A percentile compares a stretch with the other conserved stretches of the same genome.
These are phyloP conservation scores for Rhododendron williamsianum DNA, from an alignment of 148 eudicot genomes.

Conservation along the genomic window DNA sequence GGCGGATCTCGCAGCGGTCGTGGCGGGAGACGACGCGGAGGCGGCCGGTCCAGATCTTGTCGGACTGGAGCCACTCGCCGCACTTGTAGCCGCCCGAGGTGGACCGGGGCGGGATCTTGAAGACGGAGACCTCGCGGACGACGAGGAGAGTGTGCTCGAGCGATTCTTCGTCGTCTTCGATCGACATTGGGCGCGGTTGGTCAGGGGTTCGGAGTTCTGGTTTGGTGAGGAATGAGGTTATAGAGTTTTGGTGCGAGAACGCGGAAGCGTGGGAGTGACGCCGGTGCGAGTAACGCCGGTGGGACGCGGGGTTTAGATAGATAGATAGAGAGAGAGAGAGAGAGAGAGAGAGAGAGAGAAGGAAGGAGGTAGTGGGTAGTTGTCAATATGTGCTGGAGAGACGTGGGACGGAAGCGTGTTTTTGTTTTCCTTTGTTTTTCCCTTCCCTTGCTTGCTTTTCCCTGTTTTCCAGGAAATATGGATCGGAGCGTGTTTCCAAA, in stretches of 20 bases:
- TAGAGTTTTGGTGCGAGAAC: background rate
- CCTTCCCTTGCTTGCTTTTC: too few relatives aligned
- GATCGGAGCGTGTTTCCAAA: too few relatives aligned
- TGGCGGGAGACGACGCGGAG: conserved; percentile 81
- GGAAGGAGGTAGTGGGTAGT: background rate
- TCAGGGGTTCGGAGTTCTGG: background rate
- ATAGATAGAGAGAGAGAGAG: background rate
- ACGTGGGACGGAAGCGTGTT: conserved; percentile 9
- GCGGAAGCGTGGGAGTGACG: background rate
- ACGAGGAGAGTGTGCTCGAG: conserved; percentile 96
- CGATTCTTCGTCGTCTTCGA: conserved; percentile 58
- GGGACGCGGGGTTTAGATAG: background rate
- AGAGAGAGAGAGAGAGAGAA: background rate
- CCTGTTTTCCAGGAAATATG: too few relatives aligned
- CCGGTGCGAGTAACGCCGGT: background rate
- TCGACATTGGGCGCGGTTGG: conserved; percentile 3
- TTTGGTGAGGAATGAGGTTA: too few relatives aligned
- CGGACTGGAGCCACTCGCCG: conserved; percentile 98
- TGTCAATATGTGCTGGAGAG: conserved; percentile 5
- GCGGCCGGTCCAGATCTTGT: conserved; percentile 97
- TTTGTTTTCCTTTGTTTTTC: background rate
- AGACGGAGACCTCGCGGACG: conserved; percentile 88
- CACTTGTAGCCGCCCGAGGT: conserved; percentile 94
- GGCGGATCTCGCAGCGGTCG: conserved; percentile 81
- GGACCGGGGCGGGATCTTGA: conserved; percentile 90